phyloP scores from a whole-genome alignment of 108 stramenopile species.

The Poteriospumella lacustris region DNA sequence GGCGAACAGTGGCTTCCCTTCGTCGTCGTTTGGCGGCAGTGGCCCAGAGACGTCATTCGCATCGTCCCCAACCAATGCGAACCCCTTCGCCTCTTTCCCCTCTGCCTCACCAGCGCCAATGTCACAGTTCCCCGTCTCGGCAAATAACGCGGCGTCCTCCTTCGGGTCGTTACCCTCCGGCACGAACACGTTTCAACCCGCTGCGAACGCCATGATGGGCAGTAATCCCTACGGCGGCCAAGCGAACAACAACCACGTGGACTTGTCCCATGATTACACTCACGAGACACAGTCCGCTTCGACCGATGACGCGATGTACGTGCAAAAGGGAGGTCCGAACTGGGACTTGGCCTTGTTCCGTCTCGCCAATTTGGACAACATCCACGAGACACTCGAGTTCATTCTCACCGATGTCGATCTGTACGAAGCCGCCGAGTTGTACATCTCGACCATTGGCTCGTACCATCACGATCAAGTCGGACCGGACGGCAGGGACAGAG shows the following conservation, averaged over 20 bases:
- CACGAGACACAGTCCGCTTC: neutral
- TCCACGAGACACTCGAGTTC: neutral
- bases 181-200: too few species aligned
- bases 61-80: too few species aligned
- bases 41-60: too few species aligned
- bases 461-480: neutral
- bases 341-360: conserved; percentile 1
- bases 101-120: too few species aligned
- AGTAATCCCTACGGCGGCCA: too few species aligned
- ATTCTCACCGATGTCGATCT: neutral
- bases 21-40: too few species aligned
- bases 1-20: too few species aligned
- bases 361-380: neutral
- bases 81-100: too few species aligned
- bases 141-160: too few species aligned
- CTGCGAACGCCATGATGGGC: too few species aligned
- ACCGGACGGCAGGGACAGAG: neutral
- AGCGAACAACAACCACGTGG: neutral
- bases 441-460: neutral
- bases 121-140: too few species aligned
- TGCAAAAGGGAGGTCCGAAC: neutral
- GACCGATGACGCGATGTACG: neutral
- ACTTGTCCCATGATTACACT: neutral
- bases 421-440: neutral
- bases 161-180: too few species aligned